Base-by-base conservation (phyloP, 2,329 filamentous ascomycete species). In the Monosporascus cannonballus region DNA sequence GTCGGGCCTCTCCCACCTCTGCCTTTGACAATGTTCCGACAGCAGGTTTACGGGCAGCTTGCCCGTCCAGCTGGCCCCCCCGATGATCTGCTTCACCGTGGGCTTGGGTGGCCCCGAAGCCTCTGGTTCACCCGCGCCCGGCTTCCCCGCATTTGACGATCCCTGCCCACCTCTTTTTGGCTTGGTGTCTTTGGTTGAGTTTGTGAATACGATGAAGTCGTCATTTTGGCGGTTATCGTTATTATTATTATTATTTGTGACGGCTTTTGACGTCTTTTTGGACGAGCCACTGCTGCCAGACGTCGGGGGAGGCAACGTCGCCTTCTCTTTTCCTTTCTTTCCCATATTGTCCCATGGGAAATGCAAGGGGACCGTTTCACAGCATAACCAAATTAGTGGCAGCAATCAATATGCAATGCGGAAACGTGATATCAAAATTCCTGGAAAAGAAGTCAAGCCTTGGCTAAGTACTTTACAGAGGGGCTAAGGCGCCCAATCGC, bases 61-160 rank as follows among this genome's bases (percentile, higher is more conserved):
- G 41, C 94, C 94, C 0, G 94, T 99, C 94, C 94, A 99, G 61
- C 91, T 96, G 54, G 90, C 84, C 48, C 94, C 94, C 42, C 91
- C 94, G 65, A 99, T 96, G 59, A 99, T 76, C 61, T 95, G 90
- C 70, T 87, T 86, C 45, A 80, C 79, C 2, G 84, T 85, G 15
- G 81, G 83, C 61, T 84, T 83, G 0, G 79, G 79, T 3, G 78
- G 78, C 0, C 71, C 77, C 2, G 66, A 57, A 3, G 69, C 60
- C 15, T 68, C 55, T 66, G 67, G 50, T 67, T 71, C 58, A 61
- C 60, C 52, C 52, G 63, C 25, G 57, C 57, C 54, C 4, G 51
- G 24, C 30, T 64, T 62, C 49, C 58, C 61, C 22, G 55, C 49
- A 46, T 58, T 57, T 15, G 60, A 56, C 9, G 59, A 53, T 38